Evolutionary conservation across 768 basidiomycete species (phyloP), one percentile per base, ranked within the genome.

Genomic region (Sarcomyxa edulis): DNA sequence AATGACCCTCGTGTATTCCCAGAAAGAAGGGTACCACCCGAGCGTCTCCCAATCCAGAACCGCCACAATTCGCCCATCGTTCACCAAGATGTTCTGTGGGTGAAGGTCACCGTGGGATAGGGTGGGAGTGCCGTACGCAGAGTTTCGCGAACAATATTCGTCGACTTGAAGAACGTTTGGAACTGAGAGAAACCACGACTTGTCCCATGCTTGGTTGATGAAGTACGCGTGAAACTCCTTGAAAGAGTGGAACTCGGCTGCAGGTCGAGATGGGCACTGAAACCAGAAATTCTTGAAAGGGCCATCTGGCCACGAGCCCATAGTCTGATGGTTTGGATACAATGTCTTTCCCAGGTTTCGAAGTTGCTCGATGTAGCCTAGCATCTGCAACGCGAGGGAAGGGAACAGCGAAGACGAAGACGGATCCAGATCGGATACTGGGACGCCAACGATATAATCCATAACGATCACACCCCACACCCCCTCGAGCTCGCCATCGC

Each of bases 81-180:
- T 47, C 16, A 70, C 53, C 18, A 70, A 46, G 36, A 71, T 55
- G 46, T 71, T 70, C 3, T 62, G 56, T 6, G 63, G 61, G 32
- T 60, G 54, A 32, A 69, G 39, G 43, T 71, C 67, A 18, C 63
- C 65, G 42, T 71, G 66, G 15, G 60, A 57, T 48, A 69, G 49
- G 11, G 23, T 33, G n/a, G 25, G 35, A 10, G 35, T n/a, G n/a
- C n/a, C n/a, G n/a, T n/a, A n/a, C n/a, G n/a, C n/a, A n/a, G n/a
- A n/a, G n/a, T n/a, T n/a, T n/a, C n/a, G n/a, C n/a, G n/a, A n/a
- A n/a, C n/a, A n/a, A n/a, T n/a, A n/a, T n/a, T n/a, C n/a, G n/a
- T n/a, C n/a, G n/a, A n/a, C n/a, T n/a, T n/a, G n/a, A n/a, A n/a
- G n/a, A n/a, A n/a, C n/a, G n/a, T n/a, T n/a, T n/a, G n/a, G n/a